Evolutionary conservation across 345 rosid species (phyloP).

Genomic region (Citrus reticulata): DNA sequence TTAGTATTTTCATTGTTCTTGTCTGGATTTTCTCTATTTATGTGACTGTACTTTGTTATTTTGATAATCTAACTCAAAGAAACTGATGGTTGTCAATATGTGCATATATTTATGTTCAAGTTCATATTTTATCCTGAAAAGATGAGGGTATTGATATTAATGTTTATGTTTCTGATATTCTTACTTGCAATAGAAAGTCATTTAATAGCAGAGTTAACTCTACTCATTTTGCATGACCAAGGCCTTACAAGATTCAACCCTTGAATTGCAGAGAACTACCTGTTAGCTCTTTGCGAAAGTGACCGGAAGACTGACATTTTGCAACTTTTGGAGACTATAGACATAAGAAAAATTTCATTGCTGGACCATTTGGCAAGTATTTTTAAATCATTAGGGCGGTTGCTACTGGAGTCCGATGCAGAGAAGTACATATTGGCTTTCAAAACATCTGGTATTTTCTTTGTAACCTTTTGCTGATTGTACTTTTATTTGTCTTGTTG

Average conservation of each 20-base stretch:
- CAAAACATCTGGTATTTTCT: conserved; percentile 45
- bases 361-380: conserved; percentile 29
- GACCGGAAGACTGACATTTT: conserved; percentile 49
- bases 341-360: conserved; percentile 52
- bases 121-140: neutral
- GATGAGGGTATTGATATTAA: neutral
- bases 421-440: conserved; percentile 48
- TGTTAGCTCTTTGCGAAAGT: conserved; percentile 66
- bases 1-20: neutral
- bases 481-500: neutral
- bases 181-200: neutral
- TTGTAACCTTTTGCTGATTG: neutral
- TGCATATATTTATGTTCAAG: neutral
- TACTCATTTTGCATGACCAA: neutral
- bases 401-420: conserved; percentile 46
- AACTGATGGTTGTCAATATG: neutral
- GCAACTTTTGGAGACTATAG: conserved; percentile 52
- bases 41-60: neutral
- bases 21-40: neutral
- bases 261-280: conserved; percentile 60
- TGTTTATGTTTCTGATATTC: neutral
- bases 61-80: neutral
- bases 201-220: neutral
- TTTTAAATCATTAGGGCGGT: conserved; percentile 65
- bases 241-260: neutral